phyloP scores from a whole-genome alignment of 2,329 filamentous ascomycete species.

The Fusarium abutilonis region DNA sequence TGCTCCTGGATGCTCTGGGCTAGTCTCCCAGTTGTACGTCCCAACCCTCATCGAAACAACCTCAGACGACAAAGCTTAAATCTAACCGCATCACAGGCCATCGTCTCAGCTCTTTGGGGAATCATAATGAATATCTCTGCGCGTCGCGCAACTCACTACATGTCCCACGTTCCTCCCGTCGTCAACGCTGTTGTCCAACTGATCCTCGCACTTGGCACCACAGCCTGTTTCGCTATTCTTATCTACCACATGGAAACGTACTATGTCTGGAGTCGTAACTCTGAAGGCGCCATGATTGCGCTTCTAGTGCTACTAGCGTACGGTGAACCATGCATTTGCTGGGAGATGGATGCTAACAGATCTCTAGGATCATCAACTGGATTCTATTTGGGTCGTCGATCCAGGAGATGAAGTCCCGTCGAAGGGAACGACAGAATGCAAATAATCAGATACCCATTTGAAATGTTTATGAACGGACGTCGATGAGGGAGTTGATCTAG shows the following conservation, averaged over 20 bases:
- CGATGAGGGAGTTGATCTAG: not conserved
- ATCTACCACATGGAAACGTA: constrained; percentile 35
- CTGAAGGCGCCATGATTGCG: constrained; percentile 38
- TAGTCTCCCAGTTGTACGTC: constrained; percentile 39
- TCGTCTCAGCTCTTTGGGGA: constrained; percentile 35
- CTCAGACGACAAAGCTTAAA: not conserved
- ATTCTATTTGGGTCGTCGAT: constrained; percentile 33
- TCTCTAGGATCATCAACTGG: constrained; percentile 34
- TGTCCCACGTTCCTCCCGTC: constrained; percentile 33
- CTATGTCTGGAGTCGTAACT: constrained; percentile 24
- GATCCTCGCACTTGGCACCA: constrained; percentile 38
- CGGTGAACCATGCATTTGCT: not conserved
- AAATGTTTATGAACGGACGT: not conserved
- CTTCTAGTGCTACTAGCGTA: constrained; percentile 42
- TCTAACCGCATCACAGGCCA: constrained; percentile 14
- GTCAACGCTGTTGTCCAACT: constrained; percentile 35
- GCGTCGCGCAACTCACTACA: constrained; percentile 31
- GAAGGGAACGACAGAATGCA: constrained; percentile 13
- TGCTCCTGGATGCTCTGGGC: constrained; percentile 43
- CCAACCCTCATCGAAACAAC: not conserved
- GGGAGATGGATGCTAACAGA: not conserved
- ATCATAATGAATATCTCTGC: constrained; percentile 38
- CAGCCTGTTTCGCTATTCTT: constrained; percentile 37
- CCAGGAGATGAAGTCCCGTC: constrained; percentile 25
- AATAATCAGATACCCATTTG: constrained; percentile 37